phyloP scores from a whole-genome alignment of 169 alveolate species.

The Cryptosporidium xiaoi region DNA sequence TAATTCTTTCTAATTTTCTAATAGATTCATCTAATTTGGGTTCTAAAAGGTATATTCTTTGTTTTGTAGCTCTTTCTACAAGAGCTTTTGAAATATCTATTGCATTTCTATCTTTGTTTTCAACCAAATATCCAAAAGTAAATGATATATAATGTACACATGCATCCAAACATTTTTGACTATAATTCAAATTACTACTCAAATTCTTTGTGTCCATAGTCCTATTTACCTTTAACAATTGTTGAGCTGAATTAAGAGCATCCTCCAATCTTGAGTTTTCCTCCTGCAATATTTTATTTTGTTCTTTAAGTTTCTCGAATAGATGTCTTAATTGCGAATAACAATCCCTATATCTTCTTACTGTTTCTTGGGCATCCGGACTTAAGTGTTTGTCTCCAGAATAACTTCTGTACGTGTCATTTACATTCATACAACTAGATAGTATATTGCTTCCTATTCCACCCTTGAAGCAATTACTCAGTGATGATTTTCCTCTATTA shows the following conservation, averaged over 20 bases:
- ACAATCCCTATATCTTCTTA: slow-evolving; percentile 64
- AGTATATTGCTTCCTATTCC: slow-evolving; percentile 52
- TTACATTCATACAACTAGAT: slow-evolving; percentile 55
- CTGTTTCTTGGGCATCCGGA: slow-evolving; percentile 62
- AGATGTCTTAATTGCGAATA: slow-evolving; percentile 62
- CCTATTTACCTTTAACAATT: slow-evolving; percentile 19
- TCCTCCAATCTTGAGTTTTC: slow-evolving; percentile 50
- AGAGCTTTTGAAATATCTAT: slow-evolving; percentile 26
- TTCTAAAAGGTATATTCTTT: slow-evolving; percentile 60
- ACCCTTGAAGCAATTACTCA: slow-evolving; percentile 29
- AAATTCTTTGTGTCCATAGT: slow-evolving; percentile 54
- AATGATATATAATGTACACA: slow-evolving; percentile 64
- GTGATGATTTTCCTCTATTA: slow-evolving; percentile 44
- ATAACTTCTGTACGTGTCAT: slow-evolving; percentile 34
- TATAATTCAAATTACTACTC: slow-evolving; percentile 58
- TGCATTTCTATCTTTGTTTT: slow-evolving; percentile 7
- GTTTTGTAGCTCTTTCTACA: slow-evolving; percentile 57
- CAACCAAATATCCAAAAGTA: slow-evolving; percentile 14
- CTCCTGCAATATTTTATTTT: slow-evolving; percentile 52
- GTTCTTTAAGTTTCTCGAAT: slow-evolving; percentile 68
- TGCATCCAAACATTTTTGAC: slow-evolving; percentile 72
- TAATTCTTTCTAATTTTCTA: slow-evolving; percentile 1
- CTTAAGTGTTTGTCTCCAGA: slow-evolving; percentile 1
- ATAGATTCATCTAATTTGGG: slow-evolving; percentile 68
- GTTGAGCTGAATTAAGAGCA: slow-evolving; percentile 30